Base-by-base conservation (phyloP, 2,329 filamentous ascomycete genomes). In the Penicillium sp. region DNA sequence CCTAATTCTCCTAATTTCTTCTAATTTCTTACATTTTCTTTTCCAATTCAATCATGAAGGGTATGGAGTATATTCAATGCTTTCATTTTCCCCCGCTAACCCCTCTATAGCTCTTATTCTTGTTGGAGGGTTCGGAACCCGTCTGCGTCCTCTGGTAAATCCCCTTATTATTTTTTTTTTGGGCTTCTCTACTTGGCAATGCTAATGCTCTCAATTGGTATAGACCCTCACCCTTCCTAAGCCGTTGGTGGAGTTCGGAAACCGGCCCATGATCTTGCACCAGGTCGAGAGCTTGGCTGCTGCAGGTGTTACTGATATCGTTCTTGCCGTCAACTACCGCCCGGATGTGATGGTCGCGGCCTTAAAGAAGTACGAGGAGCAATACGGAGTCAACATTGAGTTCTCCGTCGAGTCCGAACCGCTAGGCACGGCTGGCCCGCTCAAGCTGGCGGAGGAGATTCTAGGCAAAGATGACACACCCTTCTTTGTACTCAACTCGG, bases 251-350 rank as follows among this genome's bases (percentile, higher is more conserved):
- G 93, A 99, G 80, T 99, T 99, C 73, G 91, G 86, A 73, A 99
- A 99, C 84, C 93, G 94, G 80, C 94, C 92, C 74, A 99, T 99
- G 93, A 97, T 99, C 77, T 84, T 95, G 71, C 93, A 97, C 79
- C 93, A 99, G 80, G 90, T 99, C 69, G 91, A 97, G 80, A 91
- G 91, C 64, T 84, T 99, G 66, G 93, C 94, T 66, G 88, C 87
- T 58, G 93, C 91, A 56, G 93, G 93, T 75, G 94, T 97, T 63
- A 97, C 91, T 60, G 92, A 97, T 80, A 96, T 99, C 70, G 93
- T 99, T 53, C 86, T 99, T 56, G 93, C 94, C 60, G 94, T 99
- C 77, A 99, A 99, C 84, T 99, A 99, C 83, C 87, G 93, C 66
- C 93, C 93, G 40, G 94, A 99, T 83, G 86, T 97, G 67, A 97